Evolutionary conservation across 805 yeast genomes (phyloP), one percentile per base, ranked within the genome.

Genomic region (Schizosaccharomyces octosporus): DNA sequence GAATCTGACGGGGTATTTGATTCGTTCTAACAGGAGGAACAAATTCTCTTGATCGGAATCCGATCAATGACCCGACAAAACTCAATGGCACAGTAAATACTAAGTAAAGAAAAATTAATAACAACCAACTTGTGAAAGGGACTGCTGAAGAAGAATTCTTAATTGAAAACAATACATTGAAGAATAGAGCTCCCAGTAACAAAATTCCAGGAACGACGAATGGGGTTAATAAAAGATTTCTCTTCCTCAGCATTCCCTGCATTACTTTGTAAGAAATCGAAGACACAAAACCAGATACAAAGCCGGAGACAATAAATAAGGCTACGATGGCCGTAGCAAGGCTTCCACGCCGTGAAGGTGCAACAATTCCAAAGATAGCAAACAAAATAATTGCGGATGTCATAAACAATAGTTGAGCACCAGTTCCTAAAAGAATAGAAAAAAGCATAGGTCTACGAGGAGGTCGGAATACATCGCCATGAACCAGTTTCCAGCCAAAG

Each of bases 1-100:
- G 98, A 63, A 93, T 85, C 74, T 93, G 97, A 72, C 98, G 81
- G 64, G 96, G 95, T 66, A 93, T 90, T 74, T 90, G 97, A 72
- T 88, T 90, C 21, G 95, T 88, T 68, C 87, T 82, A 41, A 88
- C 94, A 13, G 97, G 97, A 61, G 81, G 81, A 42, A 78, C 73
- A 63, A 79, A 69, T 54, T 79, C 69, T 36, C 80, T 78, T 59
- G 71, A 77, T 70, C 81, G 87, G 66, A 84, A 78, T 1, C 93
- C 90, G 60, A 85, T 69, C 55, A 89, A 72, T 0, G 96, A 85
- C n/a, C 96, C 96, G 45, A 80, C 76, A 3, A 84, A 76, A 0
- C 96, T 84, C 62, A 89, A 75, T 41, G 98, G 98, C 43, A 87
- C 78, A 17, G 95, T 84, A 61, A 93, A 76, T 32, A 82, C 71